These are phyloP conservation scores for Ettlia oleoabundans DNA, from an alignment of 139 green algal genomes.

Conservation along the genomic window DNA sequence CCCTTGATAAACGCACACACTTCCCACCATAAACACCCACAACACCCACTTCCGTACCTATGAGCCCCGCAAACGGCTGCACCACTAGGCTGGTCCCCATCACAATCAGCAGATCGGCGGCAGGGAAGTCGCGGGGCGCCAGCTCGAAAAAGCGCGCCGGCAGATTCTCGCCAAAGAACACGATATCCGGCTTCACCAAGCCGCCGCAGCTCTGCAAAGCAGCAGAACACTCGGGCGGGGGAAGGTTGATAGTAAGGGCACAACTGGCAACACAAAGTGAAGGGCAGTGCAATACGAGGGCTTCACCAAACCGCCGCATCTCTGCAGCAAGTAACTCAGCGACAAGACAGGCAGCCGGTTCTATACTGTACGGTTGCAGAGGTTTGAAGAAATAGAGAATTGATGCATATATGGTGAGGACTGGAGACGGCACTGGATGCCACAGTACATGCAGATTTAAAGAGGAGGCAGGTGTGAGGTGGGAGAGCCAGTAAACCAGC, in stretches of 20 bases:
- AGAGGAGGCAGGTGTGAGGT: not conserved
- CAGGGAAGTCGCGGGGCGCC: constrained; percentile 10
- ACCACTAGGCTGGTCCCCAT: constrained; percentile 76
- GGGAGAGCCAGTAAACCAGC: too few species aligned
- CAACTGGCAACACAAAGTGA: not conserved
- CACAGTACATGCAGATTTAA: too few species aligned
- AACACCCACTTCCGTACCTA: not conserved
- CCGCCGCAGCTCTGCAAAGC: constrained; percentile 52
- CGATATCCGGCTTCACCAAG: constrained; percentile 88
- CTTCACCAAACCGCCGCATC: too few species aligned
- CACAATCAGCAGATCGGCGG: constrained; percentile 86
- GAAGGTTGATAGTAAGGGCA: not conserved
- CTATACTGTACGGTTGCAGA: too few species aligned
- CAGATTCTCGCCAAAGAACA: constrained; percentile 91
- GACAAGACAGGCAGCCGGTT: too few species aligned
- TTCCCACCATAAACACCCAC: not conserved
- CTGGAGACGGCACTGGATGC: too few species aligned
- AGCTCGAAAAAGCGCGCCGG: constrained; percentile 65
- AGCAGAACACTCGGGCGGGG: not conserved
- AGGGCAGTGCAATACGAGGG: too few species aligned
- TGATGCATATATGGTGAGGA: too few species aligned
- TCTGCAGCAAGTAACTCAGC: too few species aligned
- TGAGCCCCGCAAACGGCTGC: constrained; percentile 51
- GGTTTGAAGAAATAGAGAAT: too few species aligned
- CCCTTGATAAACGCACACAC: not conserved